These are phyloP conservation scores for Colletotrichum karsti DNA, from an alignment of 2,329 filamentous ascomycete species.

Conservation along the genomic window DNA sequence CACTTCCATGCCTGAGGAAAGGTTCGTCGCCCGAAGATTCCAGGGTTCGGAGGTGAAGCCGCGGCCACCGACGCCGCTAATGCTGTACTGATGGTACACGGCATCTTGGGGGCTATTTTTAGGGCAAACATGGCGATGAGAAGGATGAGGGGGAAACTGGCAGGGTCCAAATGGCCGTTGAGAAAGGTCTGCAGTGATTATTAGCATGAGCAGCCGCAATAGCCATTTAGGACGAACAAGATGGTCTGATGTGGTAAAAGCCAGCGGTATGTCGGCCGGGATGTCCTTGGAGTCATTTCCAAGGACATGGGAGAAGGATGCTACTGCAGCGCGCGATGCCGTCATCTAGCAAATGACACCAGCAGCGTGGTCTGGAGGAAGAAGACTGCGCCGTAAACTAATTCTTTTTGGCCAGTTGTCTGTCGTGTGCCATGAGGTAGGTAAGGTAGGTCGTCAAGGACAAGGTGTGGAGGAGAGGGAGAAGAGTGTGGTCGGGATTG, in stretches of 20 bases:
- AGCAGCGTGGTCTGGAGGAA: neutral
- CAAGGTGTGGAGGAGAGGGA: neutral
- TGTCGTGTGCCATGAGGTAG: neutral
- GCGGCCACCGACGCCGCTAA: neutral
- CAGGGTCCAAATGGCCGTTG: neutral
- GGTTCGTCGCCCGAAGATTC: neutral
- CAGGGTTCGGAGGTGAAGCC: neutral
- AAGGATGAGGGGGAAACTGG: neutral
- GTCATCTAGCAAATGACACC: neutral
- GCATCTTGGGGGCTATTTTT: conserved; percentile 22
- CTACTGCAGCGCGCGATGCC: neutral
- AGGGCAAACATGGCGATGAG: neutral
- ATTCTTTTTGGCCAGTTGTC: neutral
- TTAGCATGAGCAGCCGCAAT: neutral
- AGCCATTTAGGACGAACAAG: conserved; percentile 12
- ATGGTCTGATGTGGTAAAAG: conserved; percentile 22
- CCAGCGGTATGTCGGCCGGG: neutral
- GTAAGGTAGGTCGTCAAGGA: neutral
- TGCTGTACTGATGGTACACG: neutral
- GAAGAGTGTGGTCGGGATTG: conserved; percentile 22
- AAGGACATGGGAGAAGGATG: conserved; percentile 21
- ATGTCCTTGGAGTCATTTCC: conserved; percentile 7
- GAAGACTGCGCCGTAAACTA: neutral
- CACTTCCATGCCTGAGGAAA: neutral
- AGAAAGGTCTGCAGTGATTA: neutral